A percentile compares a stretch with the other conserved stretches of the same genome.
These are phyloP conservation scores for Candida boidinii DNA, from an alignment of 805 yeast species.

Conservation along the genomic window DNA sequence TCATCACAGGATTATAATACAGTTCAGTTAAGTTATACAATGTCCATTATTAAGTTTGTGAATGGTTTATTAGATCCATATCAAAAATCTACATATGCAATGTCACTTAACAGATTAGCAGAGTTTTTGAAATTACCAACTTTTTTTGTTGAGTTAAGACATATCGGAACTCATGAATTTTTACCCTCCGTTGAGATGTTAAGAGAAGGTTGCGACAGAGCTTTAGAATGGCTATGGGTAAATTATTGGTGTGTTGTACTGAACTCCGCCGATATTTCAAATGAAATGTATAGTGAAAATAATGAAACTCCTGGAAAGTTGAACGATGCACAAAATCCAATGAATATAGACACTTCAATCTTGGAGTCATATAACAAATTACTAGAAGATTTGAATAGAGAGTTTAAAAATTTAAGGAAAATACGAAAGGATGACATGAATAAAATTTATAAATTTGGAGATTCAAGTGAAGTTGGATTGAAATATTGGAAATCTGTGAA, in stretches of 20 bases:
- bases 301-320: too few relatives aligned
- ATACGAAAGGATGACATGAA: conserved; percentile 37
- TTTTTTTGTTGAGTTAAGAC: conserved; percentile 83
- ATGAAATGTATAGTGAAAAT: conserved; percentile 8
- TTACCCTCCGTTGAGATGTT: conserved; percentile 66
- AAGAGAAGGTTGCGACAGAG: conserved; percentile 48
- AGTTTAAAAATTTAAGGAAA: conserved; percentile 40
- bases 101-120: conserved; percentile 73
- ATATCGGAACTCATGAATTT: conserved; percentile 83
- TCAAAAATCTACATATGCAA: conserved; percentile 72
- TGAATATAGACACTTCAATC: too few relatives aligned
- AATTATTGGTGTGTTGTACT: conserved; percentile 58
- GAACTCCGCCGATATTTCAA: conserved; percentile 15
- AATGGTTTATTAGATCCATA: conserved; percentile 85
- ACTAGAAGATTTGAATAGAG: conserved; percentile 19
- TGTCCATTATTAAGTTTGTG: conserved; percentile 78
- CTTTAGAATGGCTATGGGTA: conserved; percentile 65
- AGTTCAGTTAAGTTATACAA: conserved; percentile 50
- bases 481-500: conserved; percentile 34
- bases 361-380: too few relatives aligned
- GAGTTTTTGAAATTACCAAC: conserved; percentile 59
- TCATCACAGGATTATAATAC: too few relatives aligned
- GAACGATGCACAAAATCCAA: too few relatives aligned
- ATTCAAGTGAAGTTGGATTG: conserved; percentile 31
- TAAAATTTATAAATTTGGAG: conserved; percentile 32